These are phyloP conservation scores for Hypoxylon perforatum DNA, from an alignment of 495 filamentous ascomycete genomes.

Conservation along the genomic window DNA sequence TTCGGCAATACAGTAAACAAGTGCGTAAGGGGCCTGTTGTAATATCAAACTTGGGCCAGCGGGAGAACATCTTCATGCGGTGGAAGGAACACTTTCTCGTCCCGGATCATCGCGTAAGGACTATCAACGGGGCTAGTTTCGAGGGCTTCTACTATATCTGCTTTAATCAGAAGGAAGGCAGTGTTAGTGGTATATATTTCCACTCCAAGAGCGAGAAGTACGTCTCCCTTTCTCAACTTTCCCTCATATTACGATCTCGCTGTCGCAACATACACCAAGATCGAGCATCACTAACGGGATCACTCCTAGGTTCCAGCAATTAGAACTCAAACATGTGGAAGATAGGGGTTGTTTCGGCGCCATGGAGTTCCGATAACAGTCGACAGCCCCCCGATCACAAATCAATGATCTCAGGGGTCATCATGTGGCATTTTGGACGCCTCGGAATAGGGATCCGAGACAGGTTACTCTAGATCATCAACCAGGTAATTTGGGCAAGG, in stretches of 20 bases:
- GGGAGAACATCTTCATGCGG: conserved; percentile 97
- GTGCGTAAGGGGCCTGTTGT: conserved; percentile 68
- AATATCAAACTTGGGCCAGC: conserved; percentile 78
- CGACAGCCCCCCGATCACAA: conserved; percentile 7
- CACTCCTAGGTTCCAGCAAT: conserved; percentile 80
- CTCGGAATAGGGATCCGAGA: background rate
- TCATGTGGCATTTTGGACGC: background rate
- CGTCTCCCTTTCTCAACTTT: conserved; percentile 48
- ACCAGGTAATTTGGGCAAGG: conserved; percentile 19
- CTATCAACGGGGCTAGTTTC: conserved; percentile 93
- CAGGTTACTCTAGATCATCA: conserved; percentile 11
- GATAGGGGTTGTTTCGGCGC: conserved; percentile 87
- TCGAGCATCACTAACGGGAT: conserved; percentile 15
- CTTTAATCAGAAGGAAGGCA: conserved; percentile 90
- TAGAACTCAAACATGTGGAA: conserved; percentile 87
- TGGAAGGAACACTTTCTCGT: conserved; percentile 99
- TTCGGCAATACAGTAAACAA: conserved; percentile 78
- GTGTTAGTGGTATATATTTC: conserved; percentile 94
- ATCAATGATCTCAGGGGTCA: conserved; percentile 17
- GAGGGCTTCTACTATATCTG: conserved; percentile 99
- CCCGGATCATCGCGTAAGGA: conserved; percentile 89
- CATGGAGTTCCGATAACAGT: conserved; percentile 87
- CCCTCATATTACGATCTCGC: too few species aligned
- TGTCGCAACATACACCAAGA: background rate
- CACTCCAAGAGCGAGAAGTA: conserved; percentile 97